Conservation (phyloP, 352 stramenopile genomes). For the Phytophthora syringae region DNA sequence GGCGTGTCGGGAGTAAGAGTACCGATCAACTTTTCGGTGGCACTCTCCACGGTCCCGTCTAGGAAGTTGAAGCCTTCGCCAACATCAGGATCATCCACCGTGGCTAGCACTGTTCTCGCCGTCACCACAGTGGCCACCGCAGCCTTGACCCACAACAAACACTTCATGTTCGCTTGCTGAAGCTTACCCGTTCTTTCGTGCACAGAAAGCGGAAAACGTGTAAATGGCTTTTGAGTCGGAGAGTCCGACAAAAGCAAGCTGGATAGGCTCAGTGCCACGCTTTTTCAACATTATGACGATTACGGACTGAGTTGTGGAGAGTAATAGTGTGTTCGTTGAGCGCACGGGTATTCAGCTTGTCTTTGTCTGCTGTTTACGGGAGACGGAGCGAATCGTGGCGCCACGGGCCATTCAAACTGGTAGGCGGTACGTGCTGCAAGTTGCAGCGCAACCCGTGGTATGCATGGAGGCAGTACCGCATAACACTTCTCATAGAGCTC, state of each 20-base stretch:
- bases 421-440: no score
- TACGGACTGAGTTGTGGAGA: neutral
- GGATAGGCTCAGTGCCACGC: neutral
- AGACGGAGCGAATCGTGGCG: no score
- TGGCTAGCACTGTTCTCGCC: neutral
- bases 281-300: slow-evolving; percentile 1
- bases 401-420: no score
- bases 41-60: slow-evolving; percentile 11
- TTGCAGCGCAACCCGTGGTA: no score
- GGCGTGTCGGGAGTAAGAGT: slow-evolving; percentile 13
- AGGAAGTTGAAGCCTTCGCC: slow-evolving; percentile 28
- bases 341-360: neutral
- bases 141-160: neutral
- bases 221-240: neutral
- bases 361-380: neutral
- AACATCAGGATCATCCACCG: slow-evolving; percentile 17
- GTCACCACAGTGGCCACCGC: neutral
- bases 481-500: no score
- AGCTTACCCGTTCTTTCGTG: neutral
- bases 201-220: neutral
- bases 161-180: slow-evolving; percentile 9
- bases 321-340: neutral
- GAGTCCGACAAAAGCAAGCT: neutral
- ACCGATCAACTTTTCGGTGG: slow-evolving; percentile 19
- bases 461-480: no score